These are phyloP conservation scores for Metschnikowia henanensis DNA, from an alignment of 805 yeast genomes.

Conservation along the genomic window DNA sequence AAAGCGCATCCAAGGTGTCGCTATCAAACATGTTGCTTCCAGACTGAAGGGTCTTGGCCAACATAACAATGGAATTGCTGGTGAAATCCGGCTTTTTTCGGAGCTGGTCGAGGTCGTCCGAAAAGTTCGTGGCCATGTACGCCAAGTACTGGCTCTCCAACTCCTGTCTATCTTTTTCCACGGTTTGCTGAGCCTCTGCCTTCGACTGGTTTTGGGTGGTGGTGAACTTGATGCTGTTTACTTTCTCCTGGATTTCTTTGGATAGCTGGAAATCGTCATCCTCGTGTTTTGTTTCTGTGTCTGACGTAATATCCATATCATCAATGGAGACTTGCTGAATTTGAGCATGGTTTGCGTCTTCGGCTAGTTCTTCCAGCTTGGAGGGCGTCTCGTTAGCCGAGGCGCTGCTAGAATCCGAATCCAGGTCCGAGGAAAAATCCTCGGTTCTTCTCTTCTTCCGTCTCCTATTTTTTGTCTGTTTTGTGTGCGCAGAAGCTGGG, in stretches of 20 bases:
- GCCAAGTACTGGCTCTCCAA: conserved; percentile 52
- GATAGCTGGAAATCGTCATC: conserved; percentile 16
- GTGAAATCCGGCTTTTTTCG: conserved; percentile 65
- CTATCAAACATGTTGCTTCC: conserved; percentile 61
- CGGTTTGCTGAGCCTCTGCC: conserved; percentile 23
- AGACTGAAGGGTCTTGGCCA: conserved; percentile 59
- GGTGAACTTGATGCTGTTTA: conserved; percentile 28
- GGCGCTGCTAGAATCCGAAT: conserved; percentile 40
- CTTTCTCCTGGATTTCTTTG: conserved; percentile 17
- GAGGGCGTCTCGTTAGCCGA: conserved; percentile 12
- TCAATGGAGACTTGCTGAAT: conserved; percentile 25
- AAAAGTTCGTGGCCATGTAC: conserved; percentile 56
- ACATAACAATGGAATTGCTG: conserved; percentile 51
- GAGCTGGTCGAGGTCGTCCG: conserved; percentile 58
- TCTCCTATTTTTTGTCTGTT: conserved; percentile 40
- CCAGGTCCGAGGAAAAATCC: conserved; percentile 58
- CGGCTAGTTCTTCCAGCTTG: neutral
- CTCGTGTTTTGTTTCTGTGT: conserved; percentile 16
- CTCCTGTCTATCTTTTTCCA: conserved; percentile 32
- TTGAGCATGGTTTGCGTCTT: neutral
- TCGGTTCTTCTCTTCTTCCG: conserved; percentile 84
- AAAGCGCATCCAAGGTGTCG: conserved; percentile 39
- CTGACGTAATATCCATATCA: conserved; percentile 33
- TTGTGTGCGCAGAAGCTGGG: conserved; percentile 9
- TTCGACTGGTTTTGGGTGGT: conserved; percentile 17